phyloP scores from a whole-genome alignment of 371 early-diverging fungal species.

The Zopfochytrium polystomum region DNA sequence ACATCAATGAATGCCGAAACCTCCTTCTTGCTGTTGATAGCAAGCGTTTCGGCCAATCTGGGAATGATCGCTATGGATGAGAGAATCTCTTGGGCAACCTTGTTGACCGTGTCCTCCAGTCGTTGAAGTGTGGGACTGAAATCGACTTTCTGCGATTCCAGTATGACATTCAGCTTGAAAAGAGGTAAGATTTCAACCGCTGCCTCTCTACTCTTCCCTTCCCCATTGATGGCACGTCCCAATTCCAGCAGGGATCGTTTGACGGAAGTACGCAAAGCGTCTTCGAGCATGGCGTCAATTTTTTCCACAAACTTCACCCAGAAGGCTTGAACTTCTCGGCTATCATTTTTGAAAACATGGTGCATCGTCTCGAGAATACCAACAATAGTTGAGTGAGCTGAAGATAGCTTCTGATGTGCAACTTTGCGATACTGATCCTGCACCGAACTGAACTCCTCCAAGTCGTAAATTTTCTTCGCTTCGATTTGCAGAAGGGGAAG shows the following conservation, averaged over 20 bases:
- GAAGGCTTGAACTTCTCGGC: constrained; percentile 46
- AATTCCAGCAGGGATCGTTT: constrained; percentile 54
- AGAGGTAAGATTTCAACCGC: constrained; percentile 55
- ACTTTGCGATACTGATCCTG: constrained; percentile 41
- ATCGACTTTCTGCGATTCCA: constrained; percentile 54
- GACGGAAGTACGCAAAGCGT: constrained; percentile 50
- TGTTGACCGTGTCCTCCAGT: constrained; percentile 52
- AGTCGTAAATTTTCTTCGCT: constrained; percentile 54
- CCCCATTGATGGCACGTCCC: constrained; percentile 56
- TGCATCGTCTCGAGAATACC: constrained; percentile 39
- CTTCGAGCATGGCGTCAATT: constrained; percentile 51
- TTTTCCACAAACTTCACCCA: constrained; percentile 51
- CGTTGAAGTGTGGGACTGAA: constrained; percentile 48
- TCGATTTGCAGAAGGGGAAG: constrained; percentile 52
- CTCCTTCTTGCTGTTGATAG: constrained; percentile 18
- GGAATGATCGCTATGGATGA: constrained; percentile 45
- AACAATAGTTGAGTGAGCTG: constrained; percentile 42
- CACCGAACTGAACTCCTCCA: constrained; percentile 47
- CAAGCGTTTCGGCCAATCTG: constrained; percentile 30
- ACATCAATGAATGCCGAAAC: constrained; percentile 44
- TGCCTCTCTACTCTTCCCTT: constrained; percentile 48
- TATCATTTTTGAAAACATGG: constrained; percentile 53
- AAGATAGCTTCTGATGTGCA: constrained; percentile 38
- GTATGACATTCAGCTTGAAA: constrained; percentile 57
- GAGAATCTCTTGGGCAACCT: constrained; percentile 52